These are phyloP conservation scores for Corrigiola litoralis DNA, from an alignment of 179 eudicot genomes.

Conservation along the genomic window DNA sequence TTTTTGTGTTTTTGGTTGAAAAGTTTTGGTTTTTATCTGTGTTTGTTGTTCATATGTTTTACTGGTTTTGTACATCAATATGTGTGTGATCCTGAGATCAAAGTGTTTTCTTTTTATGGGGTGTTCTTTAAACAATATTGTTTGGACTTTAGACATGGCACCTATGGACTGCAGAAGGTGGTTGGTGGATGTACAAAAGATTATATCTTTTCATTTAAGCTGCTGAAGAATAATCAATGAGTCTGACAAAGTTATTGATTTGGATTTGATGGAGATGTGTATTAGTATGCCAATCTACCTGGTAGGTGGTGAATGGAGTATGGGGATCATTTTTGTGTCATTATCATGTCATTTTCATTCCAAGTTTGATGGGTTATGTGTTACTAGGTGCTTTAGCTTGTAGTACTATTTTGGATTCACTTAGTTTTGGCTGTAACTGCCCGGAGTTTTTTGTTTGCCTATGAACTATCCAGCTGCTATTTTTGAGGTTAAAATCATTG, in stretches of 20 bases:
- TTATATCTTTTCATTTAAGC: background rate
- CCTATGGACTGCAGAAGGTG: background rate
- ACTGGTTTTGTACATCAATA: too few species aligned
- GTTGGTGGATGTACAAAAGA: background rate
- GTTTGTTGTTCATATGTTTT: background rate
- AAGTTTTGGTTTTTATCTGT: background rate
- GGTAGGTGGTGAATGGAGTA: background rate
- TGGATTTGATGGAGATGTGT: background rate
- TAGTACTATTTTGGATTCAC: background rate
- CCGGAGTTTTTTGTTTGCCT: background rate
- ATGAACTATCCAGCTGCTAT: too few species aligned
- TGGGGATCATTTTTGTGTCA: background rate
- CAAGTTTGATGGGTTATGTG: background rate
- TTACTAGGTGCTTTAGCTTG: background rate
- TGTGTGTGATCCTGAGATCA: background rate
- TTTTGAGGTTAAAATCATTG: too few species aligned
- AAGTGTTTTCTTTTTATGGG: background rate
- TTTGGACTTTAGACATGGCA: background rate
- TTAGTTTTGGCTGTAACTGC: background rate
- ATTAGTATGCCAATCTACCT: too few species aligned
- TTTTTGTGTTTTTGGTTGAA: too few species aligned
- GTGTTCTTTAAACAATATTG: background rate
- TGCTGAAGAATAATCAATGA: background rate
- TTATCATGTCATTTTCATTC: background rate
- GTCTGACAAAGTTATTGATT: background rate